Evolutionary conservation across 148 eudicot genomes (phyloP).

Genomic region (Fagopyrum esculentum): DNA sequence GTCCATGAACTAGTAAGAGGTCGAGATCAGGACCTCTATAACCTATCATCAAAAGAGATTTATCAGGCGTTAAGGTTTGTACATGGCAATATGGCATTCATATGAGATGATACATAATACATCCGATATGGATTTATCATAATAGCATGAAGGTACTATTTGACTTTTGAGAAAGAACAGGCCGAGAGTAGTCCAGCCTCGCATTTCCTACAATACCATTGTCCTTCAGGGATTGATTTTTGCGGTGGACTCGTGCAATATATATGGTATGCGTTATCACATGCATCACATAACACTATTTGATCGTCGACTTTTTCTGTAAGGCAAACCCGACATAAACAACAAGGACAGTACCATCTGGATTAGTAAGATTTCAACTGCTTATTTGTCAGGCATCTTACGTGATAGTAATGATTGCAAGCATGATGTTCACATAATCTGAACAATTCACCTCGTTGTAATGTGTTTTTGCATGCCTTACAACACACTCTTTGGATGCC

Average conservation of each 20-base stretch:
- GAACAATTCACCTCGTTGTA: constrained; percentile 36
- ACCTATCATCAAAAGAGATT: too few species aligned
- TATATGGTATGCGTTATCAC: constrained; percentile 84
- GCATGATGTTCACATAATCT: constrained; percentile 57
- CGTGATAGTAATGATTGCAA: constrained; percentile 70
- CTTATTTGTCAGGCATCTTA: constrained; percentile 55
- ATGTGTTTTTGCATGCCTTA: constrained; percentile 39
- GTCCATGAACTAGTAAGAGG: too few species aligned
- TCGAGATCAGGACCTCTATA: too few species aligned
- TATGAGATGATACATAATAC: too few species aligned
- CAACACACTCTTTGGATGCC: constrained; percentile 33
- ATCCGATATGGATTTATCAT: too few species aligned
- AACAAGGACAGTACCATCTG: constrained; percentile 91
- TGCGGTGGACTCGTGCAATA: constrained; percentile 79
- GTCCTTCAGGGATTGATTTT: constrained; percentile 45
- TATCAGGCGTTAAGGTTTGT: too few species aligned
- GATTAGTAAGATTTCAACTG: constrained; percentile 47
- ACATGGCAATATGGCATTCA: too few species aligned
- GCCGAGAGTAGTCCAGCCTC: constrained; percentile 45
- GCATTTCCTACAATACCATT: constrained; percentile 83
- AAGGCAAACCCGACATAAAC: constrained; percentile 79
- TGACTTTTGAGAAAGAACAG: too few species aligned
- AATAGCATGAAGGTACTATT: too few species aligned
- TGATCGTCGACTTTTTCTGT: constrained; percentile 63
- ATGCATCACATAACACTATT: constrained; percentile 76